phyloP scores from a whole-genome alignment of 768 basidiomycete genomes.

The Favolaschia claudopus region DNA sequence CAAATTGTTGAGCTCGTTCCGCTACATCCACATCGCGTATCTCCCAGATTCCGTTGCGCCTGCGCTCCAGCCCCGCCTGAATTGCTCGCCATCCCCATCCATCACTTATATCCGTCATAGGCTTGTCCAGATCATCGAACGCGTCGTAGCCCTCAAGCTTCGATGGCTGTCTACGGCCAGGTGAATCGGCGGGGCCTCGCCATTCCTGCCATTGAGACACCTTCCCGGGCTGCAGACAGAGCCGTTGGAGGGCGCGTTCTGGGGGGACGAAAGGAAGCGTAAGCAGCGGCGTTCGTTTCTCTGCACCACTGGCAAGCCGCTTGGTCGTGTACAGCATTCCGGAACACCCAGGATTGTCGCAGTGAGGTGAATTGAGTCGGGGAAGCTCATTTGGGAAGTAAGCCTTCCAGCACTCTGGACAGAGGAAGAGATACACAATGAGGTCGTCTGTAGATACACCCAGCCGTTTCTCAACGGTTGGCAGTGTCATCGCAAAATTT shows the following conservation, averaged over 20 bases:
- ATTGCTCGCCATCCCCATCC: slow-evolving; percentile 35
- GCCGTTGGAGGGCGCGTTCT: slow-evolving; percentile 18
- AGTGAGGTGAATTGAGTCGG: not conserved
- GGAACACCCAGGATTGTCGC: slow-evolving; percentile 8
- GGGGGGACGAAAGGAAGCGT: slow-evolving; percentile 31
- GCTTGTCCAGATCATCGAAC: slow-evolving; percentile 10
- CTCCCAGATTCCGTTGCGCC: slow-evolving; percentile 16
- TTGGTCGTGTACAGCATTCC: slow-evolving; percentile 26
- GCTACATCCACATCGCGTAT: slow-evolving; percentile 32
- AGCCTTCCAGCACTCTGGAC: slow-evolving; percentile 27
- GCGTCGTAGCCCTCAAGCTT: slow-evolving; percentile 5
- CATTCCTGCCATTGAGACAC: slow-evolving; percentile 33
- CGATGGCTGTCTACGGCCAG: slow-evolving; percentile 22
- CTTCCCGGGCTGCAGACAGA: slow-evolving; percentile 31
- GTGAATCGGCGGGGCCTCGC: slow-evolving; percentile 25
- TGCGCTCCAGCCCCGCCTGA: slow-evolving; percentile 31
- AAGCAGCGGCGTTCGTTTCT: slow-evolving; percentile 26
- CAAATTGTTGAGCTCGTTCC: slow-evolving; percentile 30
- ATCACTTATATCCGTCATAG: slow-evolving; percentile 31
- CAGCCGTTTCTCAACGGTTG: slow-evolving; percentile 28
- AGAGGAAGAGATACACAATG: slow-evolving; percentile 30
- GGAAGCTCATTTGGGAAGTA: slow-evolving; percentile 24
- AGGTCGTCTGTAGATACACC: slow-evolving; percentile 24
- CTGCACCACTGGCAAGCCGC: slow-evolving; percentile 4
- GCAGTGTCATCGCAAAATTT: slow-evolving; percentile 27